These are phyloP conservation scores for Neoboletus brunneissimus DNA, from an alignment of 768 basidiomycete species.

Conservation along the genomic window DNA sequence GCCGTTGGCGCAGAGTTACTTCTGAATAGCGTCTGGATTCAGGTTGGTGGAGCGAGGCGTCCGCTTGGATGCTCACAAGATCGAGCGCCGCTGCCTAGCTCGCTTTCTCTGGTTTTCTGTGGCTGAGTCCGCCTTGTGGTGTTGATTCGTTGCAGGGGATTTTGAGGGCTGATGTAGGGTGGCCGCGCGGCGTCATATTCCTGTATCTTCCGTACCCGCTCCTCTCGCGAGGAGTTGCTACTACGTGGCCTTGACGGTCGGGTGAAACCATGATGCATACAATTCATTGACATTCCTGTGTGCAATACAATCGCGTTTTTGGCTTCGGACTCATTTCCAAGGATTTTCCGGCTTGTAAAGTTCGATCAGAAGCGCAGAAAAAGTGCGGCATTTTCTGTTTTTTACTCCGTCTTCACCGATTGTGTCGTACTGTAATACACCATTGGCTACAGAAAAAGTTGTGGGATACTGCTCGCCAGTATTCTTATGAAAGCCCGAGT, in stretches of 20 bases:
- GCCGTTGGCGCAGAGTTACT: slow-evolving; percentile 40
- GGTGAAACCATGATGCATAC: slow-evolving; percentile 81
- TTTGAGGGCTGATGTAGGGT: slow-evolving; percentile 44
- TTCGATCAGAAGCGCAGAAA: not conserved
- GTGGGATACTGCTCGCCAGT: too few relatives aligned
- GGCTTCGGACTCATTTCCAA: not conserved
- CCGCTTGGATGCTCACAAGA: slow-evolving; percentile 52
- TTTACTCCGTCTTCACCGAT: not conserved
- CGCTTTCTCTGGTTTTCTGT: slow-evolving; percentile 33
- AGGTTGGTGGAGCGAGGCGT: slow-evolving; percentile 79
- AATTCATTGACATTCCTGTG: slow-evolving; percentile 21
- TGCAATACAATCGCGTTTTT: not conserved
- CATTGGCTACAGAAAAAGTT: too few relatives aligned
- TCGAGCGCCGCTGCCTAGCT: slow-evolving; percentile 36
- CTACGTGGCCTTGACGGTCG: slow-evolving; percentile 76
- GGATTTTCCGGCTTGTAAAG: not conserved
- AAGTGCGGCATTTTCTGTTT: not conserved
- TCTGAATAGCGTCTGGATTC: slow-evolving; percentile 62
- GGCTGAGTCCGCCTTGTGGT: slow-evolving; percentile 50
- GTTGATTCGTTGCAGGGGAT: slow-evolving; percentile 48
- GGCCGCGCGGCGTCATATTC: slow-evolving; percentile 71
- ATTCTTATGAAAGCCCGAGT: too few relatives aligned
- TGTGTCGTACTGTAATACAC: too few relatives aligned
- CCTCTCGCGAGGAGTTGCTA: slow-evolving; percentile 29
- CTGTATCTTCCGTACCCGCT: slow-evolving; percentile 69